Evolutionary conservation across 495 filamentous ascomycete species (phyloP).

Genomic region (Symbiotaphrina buchneri): DNA sequence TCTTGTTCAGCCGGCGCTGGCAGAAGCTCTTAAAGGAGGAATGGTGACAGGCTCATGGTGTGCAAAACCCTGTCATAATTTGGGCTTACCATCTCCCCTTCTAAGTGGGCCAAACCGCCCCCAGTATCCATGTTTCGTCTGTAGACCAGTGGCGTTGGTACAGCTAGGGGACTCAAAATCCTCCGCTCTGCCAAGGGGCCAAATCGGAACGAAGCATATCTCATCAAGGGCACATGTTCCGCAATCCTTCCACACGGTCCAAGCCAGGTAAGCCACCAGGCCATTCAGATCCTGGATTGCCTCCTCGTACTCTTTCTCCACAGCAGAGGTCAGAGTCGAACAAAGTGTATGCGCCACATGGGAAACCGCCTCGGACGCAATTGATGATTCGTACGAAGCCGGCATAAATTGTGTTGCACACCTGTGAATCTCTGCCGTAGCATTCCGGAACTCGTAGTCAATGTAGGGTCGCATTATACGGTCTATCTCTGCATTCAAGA

Average conservation of each 20-base stretch:
- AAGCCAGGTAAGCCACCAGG: conserved; percentile 27
- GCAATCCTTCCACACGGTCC: conserved; percentile 41
- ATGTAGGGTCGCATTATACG: conserved; percentile 24
- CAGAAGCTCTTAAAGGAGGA: too few relatives aligned
- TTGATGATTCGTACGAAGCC: conserved; percentile 1
- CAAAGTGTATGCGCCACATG: conserved; percentile 26
- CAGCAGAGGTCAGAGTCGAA: conserved; percentile 16
- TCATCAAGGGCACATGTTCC: conserved; percentile 27
- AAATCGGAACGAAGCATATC: conserved; percentile 44
- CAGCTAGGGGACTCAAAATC: conserved; percentile 30
- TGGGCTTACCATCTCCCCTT: background rate
- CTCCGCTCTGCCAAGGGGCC: conserved; percentile 31
- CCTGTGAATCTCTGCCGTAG: conserved; percentile 15
- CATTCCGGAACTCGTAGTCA: conserved; percentile 18
- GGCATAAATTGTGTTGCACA: conserved; percentile 27
- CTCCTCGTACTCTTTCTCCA: conserved; percentile 8
- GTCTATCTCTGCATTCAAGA: conserved; percentile 21
- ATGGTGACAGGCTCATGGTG: too few relatives aligned
- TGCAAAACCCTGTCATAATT: too few relatives aligned
- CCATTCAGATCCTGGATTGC: conserved; percentile 12
- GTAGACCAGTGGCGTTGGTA: conserved; percentile 8
- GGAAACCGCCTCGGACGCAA: conserved; percentile 18
- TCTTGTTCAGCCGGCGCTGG: too few relatives aligned
- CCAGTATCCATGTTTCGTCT: background rate
- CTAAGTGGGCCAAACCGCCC: background rate